Evolutionary conservation across 225 moss, liverwort and hornwort species (phyloP).

Genomic region (Physcomitrellopsis africana): DNA sequence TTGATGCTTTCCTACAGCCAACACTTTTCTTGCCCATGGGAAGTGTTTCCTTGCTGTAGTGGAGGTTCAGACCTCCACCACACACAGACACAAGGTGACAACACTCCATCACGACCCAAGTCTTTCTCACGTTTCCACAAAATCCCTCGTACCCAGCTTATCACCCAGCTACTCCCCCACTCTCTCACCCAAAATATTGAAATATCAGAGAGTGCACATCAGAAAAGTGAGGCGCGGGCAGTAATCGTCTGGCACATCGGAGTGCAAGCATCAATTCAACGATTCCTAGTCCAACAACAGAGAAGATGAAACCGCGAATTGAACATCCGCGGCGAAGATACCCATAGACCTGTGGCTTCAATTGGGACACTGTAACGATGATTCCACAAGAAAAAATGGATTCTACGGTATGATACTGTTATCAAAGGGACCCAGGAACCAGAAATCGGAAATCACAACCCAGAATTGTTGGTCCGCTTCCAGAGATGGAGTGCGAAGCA

Average conservation of each 20-base stretch:
- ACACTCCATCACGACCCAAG: conserved; percentile 37
- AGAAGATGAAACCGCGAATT: neutral
- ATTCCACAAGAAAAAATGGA: neutral
- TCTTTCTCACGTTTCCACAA: neutral
- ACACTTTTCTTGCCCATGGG: neutral
- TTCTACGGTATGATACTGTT: neutral
- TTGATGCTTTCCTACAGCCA: conserved; percentile 6
- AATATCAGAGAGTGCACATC: neutral
- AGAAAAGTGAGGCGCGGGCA: too few species aligned
- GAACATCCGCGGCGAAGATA: neutral
- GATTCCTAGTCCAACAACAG: neutral
- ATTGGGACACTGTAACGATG: neutral
- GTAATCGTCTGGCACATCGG: too few species aligned
- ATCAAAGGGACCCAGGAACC: neutral
- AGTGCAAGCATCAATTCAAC: too few species aligned
- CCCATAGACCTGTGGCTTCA: neutral
- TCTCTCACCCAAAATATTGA: neutral
- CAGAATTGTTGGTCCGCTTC: too few species aligned
- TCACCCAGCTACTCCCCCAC: neutral
- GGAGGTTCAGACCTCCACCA: conserved; percentile 23
- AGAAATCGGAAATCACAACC: neutral
- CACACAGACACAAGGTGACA: conserved; percentile 31
- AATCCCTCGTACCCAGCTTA: too few species aligned
- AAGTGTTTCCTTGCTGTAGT: neutral
- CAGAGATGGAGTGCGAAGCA: too few species aligned